Evolutionary conservation across 1,284 basidiomycete species (phyloP), one percentile per base, ranked within the genome.

Genomic region (Takashimella tepidaria): DNA sequence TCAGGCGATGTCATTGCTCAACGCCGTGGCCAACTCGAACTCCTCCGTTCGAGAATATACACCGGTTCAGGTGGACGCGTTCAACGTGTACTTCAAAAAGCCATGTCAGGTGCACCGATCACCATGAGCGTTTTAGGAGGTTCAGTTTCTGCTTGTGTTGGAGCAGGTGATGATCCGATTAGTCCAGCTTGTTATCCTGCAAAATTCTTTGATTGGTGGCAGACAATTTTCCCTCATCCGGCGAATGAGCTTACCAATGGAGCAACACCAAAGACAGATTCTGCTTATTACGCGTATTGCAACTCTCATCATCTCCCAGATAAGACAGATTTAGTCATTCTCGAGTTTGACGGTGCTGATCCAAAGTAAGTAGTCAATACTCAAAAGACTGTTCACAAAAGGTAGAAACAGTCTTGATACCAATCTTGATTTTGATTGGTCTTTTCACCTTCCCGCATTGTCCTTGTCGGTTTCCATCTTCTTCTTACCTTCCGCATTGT

Each of bases 171-270:
- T 62, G 89, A 95, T 72, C 91, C 89, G 3, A 80, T 96, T 53
- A 84, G 90, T 0, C 81, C 88, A 0, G 79, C 78, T 60, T 95
- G 92, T 74, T 97, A 93, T 73, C 92, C 92, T 1, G 84, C 88
- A 40, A 82, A 83, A 41, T 88, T 97, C 77, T 96, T 96, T 79
- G 80, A 86, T 55, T 97, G 93, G 92, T 93, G 92, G 87, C 91
- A 93, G 75, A 82, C 81, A 49, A 82, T 96, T 16, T 97, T 97
- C 77, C 92, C 92, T 1, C 89, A 97, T 74, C 92, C 92, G 0
- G 88, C 88, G 2, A 90, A 90, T 6, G 92, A 96, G 73, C 82
- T 97, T 60, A 97, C 93, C 13, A 96, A 96, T 72, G 93, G 92
- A 26, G 93, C 92, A 2, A 86, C 92, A 79, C 82, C 89, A 22